These are phyloP conservation scores for Barnettozyma botsteinii DNA, from an alignment of 805 yeast genomes.

Conservation along the genomic window DNA sequence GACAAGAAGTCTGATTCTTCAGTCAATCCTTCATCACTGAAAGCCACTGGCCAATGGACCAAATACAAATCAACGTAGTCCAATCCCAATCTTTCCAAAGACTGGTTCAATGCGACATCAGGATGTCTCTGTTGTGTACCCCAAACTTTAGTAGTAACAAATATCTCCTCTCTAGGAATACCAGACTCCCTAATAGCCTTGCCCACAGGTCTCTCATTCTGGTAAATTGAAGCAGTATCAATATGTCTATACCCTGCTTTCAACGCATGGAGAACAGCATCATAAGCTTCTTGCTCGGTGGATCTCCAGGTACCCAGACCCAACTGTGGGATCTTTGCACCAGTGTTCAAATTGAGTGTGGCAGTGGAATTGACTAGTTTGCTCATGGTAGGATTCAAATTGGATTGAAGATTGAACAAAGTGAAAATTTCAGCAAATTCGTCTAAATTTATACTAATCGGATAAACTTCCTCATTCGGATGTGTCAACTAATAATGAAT, in stretches of 20 bases:
- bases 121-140: slow-evolving; percentile 40
- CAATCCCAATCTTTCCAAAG: slow-evolving; percentile 56
- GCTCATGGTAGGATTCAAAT: background rate
- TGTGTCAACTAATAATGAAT: no score
- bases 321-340: slow-evolving; percentile 44
- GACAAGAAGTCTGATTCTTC: slow-evolving; percentile 10
- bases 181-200: slow-evolving; percentile 50
- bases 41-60: slow-evolving; percentile 77
- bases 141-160: slow-evolving; percentile 70
- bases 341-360: slow-evolving; percentile 37
- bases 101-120: slow-evolving; percentile 46
- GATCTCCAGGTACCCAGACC: slow-evolving; percentile 47
- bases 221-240: slow-evolving; percentile 54
- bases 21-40: slow-evolving; percentile 36
- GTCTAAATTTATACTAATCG: no score
- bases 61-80: slow-evolving; percentile 76
- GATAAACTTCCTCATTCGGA: no score
- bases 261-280: slow-evolving; percentile 16
- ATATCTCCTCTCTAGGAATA: slow-evolving; percentile 57
- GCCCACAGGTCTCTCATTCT: slow-evolving; percentile 51
- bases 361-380: slow-evolving; percentile 10
- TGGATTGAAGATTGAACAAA: no score
- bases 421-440: no score
- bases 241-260: slow-evolving; percentile 53
- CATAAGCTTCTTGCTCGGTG: slow-evolving; percentile 27